phyloP scores from a whole-genome alignment of 371 early-diverging fungal species.

The Circinella umbellata region DNA sequence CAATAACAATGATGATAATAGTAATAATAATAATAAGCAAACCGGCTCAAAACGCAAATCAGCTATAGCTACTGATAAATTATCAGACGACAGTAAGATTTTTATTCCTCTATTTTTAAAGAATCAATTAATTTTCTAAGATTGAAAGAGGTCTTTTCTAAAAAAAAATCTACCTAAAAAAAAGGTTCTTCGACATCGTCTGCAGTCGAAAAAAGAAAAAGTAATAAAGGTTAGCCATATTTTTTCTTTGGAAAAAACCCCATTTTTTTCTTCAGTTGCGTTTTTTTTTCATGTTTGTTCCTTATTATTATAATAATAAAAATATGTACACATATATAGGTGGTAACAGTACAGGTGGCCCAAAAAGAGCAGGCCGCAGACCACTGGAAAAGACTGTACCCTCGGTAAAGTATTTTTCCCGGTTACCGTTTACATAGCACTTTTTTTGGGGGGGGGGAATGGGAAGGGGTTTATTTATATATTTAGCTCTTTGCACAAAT shows the following conservation, averaged over 20 bases:
- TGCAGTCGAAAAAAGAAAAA: background rate
- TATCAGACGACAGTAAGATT: slow-evolving; percentile 11
- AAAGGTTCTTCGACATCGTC: slow-evolving; percentile 9
- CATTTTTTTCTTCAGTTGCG: background rate
- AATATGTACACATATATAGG: background rate
- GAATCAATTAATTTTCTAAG: background rate
- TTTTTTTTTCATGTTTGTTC: too few relatives aligned
- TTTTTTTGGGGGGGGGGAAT: background rate
- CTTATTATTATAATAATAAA: background rate
- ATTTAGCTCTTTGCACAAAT: background rate
- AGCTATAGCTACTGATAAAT: background rate
- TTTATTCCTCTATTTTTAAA: background rate
- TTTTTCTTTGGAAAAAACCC: too few relatives aligned
- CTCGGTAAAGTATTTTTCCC: slow-evolving; percentile 23
- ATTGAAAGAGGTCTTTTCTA: background rate
- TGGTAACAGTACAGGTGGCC: slow-evolving; percentile 11
- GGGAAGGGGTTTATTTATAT: too few relatives aligned
- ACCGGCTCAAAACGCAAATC: slow-evolving; percentile 17
- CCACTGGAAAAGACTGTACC: slow-evolving; percentile 36
- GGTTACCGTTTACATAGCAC: background rate
- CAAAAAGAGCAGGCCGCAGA: slow-evolving; percentile 45
- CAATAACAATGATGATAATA: too few relatives aligned
- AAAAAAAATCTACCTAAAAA: background rate
- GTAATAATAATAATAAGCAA: background rate
- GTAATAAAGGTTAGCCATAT: background rate